Conservation (phyloP, 176 grass and related monocot genomes). For the Ensete glaucum region DNA sequence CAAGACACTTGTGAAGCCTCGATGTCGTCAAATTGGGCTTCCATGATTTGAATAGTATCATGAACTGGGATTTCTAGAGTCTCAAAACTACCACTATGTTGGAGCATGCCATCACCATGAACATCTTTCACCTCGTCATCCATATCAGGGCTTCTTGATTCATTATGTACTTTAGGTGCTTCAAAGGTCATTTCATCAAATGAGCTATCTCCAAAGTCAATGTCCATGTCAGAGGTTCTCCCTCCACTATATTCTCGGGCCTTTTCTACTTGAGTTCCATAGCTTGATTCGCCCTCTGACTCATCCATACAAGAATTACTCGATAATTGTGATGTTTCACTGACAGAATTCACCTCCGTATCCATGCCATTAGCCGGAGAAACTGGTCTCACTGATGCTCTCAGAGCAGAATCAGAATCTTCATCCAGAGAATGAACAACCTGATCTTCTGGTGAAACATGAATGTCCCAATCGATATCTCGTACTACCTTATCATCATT, state of each 20-base stretch:
- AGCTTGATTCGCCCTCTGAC: background rate
- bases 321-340: background rate
- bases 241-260: background rate
- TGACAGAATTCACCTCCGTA: background rate
- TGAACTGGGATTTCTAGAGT: background rate
- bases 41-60: background rate
- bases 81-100: background rate
- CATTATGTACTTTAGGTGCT: background rate
- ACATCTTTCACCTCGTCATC: slow-evolving; percentile 14
- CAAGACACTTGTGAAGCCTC: slow-evolving; percentile 47
- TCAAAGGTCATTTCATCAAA: background rate
- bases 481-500: background rate
- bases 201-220: slow-evolving; percentile 7
- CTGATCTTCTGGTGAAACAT: background rate
- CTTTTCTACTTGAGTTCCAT: background rate
- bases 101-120: slow-evolving; percentile 5
- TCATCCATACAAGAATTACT: background rate
- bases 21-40: slow-evolving; percentile 40
- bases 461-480: background rate
- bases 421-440: background rate
- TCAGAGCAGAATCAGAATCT: background rate
- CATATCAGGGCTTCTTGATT: slow-evolving; percentile 21
- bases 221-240: background rate
- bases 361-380: background rate
- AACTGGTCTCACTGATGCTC: background rate